Base-by-base conservation (phyloP, 306 rosid genomes). In the Parietaria judaica region DNA sequence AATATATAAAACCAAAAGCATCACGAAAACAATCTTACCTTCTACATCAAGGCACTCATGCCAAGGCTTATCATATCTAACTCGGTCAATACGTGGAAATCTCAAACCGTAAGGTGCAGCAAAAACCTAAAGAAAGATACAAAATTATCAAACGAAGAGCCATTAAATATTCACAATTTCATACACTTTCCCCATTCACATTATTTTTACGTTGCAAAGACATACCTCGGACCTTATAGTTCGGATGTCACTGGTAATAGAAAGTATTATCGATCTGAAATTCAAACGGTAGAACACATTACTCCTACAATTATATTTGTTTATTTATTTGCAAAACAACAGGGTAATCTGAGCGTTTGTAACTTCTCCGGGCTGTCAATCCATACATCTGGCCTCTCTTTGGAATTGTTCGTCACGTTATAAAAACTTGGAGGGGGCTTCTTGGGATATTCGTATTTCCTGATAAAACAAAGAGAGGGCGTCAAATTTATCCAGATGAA, bases 381-480 rank as follows among this genome's bases (percentile, higher is more conserved):
- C 98, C 98, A 92, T 72, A 88, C 95, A 77, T 92, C 98, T 46
- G 98, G 96, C 66, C 96, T 76, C 66, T 92, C 96, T 72, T 92
- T 92, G n/a, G 95, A 86, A 79, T 88, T 84, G 76, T 86, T 79
- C 10, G 95, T 92, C 58, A 92, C 96, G 74, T 82, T 83, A 80
- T 92, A 92, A 80, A 83, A 92, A 70, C 86, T 88, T 6, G 98
- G 96, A 4, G 96, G 88, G 53, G 77, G 59, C 77, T 79, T 82
- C 83, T 73, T 86, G 54, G 89, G 92, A 77, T 83, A 82, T 41
- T 90, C 97, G 71, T 82, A 76, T 79, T 88, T 92, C 77, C 98
- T 91, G 72, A 53, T 14, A 72, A 53, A 36, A 8, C 35, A 65
- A 45, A 58, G 62, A 54, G 39, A 58, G 56, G 8, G 66, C 60